Base-by-base conservation (phyloP, 2,329 filamentous ascomycete species). In the Fusarium tuaranense region DNA sequence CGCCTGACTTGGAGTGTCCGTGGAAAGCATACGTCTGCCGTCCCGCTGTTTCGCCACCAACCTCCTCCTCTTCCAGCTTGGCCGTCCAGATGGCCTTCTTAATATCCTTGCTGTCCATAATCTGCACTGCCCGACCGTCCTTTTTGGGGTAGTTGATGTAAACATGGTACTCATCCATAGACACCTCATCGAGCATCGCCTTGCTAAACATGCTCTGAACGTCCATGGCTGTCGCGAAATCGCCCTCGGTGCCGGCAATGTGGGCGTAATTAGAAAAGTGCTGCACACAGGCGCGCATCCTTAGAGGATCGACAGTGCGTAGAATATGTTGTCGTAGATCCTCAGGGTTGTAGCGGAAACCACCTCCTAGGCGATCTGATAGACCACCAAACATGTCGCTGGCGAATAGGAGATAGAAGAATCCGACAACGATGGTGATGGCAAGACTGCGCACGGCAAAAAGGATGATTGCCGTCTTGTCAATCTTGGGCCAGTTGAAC, bases 171-270 rank as follows among this genome's bases (percentile, higher is more conserved):
- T 95, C 90, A 78, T 97, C 93, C 78, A 95, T 88, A 60, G 87
- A 85, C 30, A 97, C 92, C 67, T 92, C 87, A 77, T 98, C 95
- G 79, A 99, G 87, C 5, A 90, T 89, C 55, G 92, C 92, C 61
- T 88, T 88, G 75, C 86, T 85, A 83, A 98, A 98, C 81, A 93
- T 89, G 78, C 91, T 91, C 82, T 95, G 89, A 65, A 98, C 91
- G 86, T 95, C 97, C 85, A 94, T 90, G 9, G 94, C 96, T 65
- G 97, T 88, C 55, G 93, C 94, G 78, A 93, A 95, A 84, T 97
- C 96, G 58, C 97, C 97, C 84, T 98, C 93, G 4, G 95, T 97
- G n/a, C 97, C 97, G 3, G 95, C 97, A 72, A 98, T 88, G 82
- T 98, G 97, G 71, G 97, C 94, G 81, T 94, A 98, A 66, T 89